Conservation (phyloP, 179 eudicot genomes). For the Silene noctiflora region DNA sequence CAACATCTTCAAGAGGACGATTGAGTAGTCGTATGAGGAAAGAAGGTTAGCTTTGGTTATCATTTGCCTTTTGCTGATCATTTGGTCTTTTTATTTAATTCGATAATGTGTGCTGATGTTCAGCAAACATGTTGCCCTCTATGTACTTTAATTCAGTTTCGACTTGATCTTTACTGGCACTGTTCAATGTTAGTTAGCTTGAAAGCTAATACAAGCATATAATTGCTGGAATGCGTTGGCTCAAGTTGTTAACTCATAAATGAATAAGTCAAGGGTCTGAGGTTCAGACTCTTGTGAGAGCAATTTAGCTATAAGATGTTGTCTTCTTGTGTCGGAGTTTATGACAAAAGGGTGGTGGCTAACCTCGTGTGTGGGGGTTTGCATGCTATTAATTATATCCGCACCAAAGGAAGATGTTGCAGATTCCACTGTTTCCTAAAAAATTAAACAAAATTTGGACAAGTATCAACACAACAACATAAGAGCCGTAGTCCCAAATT, state of each 20-base stretch:
- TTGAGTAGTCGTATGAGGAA: conserved; percentile 84
- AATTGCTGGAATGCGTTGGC: no score
- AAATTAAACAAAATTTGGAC: not conserved
- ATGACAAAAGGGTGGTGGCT: not conserved
- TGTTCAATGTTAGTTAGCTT: not conserved
- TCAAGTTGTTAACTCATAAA: no score
- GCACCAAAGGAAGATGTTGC: not conserved
- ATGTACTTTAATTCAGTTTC: not conserved
- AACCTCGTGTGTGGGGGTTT: not conserved
- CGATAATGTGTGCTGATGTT: not conserved
- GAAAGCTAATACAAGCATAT: not conserved
- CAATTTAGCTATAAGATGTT: not conserved
- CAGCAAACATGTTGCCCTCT: not conserved
- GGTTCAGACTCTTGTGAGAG: not conserved
- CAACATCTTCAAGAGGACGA: conserved; percentile 67
- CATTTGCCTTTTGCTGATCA: conserved; percentile 1
- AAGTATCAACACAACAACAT: not conserved
- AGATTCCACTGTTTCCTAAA: not conserved
- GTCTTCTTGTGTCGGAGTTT: not conserved
- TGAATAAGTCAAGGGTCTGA: not conserved
- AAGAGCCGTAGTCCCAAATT: no score
- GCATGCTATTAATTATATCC: not conserved
- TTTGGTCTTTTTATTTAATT: not conserved
- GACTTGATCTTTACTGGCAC: conserved; percentile 5
- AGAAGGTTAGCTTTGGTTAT: conserved; percentile 51